Percentiles rank a stretch among this genome's conserved stretches.
Evolutionary conservation across 805 yeast genomes (phyloP).

Genomic region (Aciculoconidium aculeatum): DNA sequence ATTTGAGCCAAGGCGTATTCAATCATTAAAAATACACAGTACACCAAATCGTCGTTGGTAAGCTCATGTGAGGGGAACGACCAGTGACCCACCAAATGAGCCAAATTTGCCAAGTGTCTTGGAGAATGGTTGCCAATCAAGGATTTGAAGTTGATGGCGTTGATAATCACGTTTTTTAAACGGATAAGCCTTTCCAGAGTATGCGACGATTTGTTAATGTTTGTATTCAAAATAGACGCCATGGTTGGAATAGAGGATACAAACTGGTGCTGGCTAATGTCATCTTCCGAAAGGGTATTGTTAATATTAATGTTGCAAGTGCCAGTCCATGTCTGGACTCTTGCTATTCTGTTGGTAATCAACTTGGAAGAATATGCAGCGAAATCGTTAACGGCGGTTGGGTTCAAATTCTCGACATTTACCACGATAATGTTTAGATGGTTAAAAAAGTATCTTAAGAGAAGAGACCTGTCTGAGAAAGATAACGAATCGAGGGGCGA

Average conservation of each 20-base stretch:
- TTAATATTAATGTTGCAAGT: conserved; percentile 19
- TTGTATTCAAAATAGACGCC: conserved; percentile 24
- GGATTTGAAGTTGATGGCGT: conserved; percentile 25
- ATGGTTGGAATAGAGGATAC: conserved; percentile 29
- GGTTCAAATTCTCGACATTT: conserved; percentile 8
- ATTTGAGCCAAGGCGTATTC: conserved; percentile 27
- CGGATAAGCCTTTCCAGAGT: conserved; percentile 17
- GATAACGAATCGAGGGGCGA: conserved; percentile 23
- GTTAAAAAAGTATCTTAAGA: conserved; percentile 31
- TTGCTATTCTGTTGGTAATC: conserved; percentile 27
- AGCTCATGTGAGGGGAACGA: conserved; percentile 65
- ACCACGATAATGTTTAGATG: conserved; percentile 32
- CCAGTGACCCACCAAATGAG: conserved; percentile 53
- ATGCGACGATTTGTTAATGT: conserved; percentile 18
- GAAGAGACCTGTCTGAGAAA: conserved; percentile 22
- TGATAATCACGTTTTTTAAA: conserved; percentile 20
- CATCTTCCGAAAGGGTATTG: conserved; percentile 14
- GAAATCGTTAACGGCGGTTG: conserved; percentile 8
- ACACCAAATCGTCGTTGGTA: conserved; percentile 58
- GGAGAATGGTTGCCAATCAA: conserved; percentile 21
- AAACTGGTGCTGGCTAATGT: conserved; percentile 7
- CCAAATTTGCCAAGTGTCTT: conserved; percentile 20
- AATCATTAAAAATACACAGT: conserved; percentile 54
- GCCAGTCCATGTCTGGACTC: conserved; percentile 41
- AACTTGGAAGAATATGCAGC: conserved; percentile 9